A percentile compares a stretch with the other conserved stretches of the same genome.
These are phyloP conservation scores for Calonectria pseudoreteaudii DNA, from an alignment of 2,329 filamentous ascomycete genomes.

Conservation along the genomic window DNA sequence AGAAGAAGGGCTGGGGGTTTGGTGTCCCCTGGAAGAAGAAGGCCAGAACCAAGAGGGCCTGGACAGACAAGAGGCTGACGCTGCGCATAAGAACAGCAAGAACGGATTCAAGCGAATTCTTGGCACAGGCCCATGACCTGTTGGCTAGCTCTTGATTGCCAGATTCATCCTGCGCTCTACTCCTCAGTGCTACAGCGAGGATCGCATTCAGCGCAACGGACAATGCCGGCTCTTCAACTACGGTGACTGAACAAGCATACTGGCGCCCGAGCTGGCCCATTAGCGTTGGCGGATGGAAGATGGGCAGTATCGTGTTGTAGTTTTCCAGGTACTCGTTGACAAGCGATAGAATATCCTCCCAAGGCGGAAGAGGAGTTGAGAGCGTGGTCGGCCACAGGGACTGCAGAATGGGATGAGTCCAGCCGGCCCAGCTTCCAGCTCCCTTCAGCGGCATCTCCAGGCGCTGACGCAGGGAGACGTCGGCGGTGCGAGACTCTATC, in stretches of 20 bases:
- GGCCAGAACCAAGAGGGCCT: slow-evolving; percentile 8
- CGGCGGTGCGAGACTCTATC: slow-evolving; percentile 14
- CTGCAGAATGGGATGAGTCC: slow-evolving; percentile 17
- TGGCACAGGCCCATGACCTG: slow-evolving; percentile 6
- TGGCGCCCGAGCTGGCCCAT: slow-evolving; percentile 11
- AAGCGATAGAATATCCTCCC: slow-evolving; percentile 3
- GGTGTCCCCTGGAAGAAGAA: slow-evolving; percentile 18
- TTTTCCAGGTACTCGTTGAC: slow-evolving; percentile 9
- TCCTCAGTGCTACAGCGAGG: not conserved
- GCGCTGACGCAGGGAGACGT: slow-evolving; percentile 10
- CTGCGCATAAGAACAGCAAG: slow-evolving; percentile 13
- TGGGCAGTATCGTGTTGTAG: slow-evolving; percentile 14
- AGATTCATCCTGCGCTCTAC: not conserved
- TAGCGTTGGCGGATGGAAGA: slow-evolving; percentile 14
- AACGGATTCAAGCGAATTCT: slow-evolving; percentile 12
- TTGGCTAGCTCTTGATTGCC: not conserved
- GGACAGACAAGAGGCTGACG: slow-evolving; percentile 12
- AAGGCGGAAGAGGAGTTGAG: slow-evolving; percentile 19
- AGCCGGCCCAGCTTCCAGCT: slow-evolving; percentile 13
- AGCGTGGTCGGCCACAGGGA: slow-evolving; percentile 12
- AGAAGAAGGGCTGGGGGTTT: slow-evolving; percentile 19
- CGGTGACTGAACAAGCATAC: not conserved
- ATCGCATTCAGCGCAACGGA: slow-evolving; percentile 16
- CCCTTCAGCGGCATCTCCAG: slow-evolving; percentile 15
- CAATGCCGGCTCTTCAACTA: slow-evolving; percentile 4